Conservation (phyloP, 805 yeast species). For the Kodamaea neixiangensis region DNA sequence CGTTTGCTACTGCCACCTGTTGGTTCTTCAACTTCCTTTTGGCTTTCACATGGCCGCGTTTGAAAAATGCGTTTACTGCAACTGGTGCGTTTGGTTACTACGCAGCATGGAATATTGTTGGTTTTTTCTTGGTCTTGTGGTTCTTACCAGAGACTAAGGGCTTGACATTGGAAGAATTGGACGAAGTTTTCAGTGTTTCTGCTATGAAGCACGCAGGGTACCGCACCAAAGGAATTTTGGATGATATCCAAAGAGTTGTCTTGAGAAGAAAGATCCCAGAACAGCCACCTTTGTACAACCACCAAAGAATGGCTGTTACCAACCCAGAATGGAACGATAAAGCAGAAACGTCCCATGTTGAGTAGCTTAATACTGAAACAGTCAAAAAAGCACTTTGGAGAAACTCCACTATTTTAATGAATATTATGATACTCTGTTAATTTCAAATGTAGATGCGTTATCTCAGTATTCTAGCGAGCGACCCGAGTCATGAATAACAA, state of each 20-base stretch:
- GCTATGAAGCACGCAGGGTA: conserved; percentile 52
- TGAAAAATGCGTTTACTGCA: conserved; percentile 63
- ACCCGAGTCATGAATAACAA: too few species aligned
- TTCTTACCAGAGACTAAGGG: conserved; percentile 73
- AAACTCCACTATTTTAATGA: neutral
- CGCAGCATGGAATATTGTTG: conserved; percentile 79
- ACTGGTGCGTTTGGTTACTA: conserved; percentile 90
- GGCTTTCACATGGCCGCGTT: conserved; percentile 79
- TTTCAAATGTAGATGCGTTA: too few species aligned
- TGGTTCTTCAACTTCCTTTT: conserved; percentile 73
- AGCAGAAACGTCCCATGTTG: conserved; percentile 54
- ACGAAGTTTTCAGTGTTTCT: conserved; percentile 69
- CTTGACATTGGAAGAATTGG: conserved; percentile 74
- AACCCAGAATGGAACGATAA: conserved; percentile 64
- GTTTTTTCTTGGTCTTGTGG: conserved; percentile 70
- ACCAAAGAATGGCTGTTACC: conserved; percentile 61
- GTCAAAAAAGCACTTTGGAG: neutral
- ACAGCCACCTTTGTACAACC: conserved; percentile 57
- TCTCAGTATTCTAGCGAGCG: too few species aligned
- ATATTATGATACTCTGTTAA: neutral
- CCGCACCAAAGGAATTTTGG: conserved; percentile 34
- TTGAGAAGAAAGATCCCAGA: conserved; percentile 47
- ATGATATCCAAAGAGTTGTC: conserved; percentile 49
- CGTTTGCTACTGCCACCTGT: conserved; percentile 72
- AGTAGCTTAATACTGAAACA: conserved; percentile 18